Base-by-base conservation (phyloP, 2,329 filamentous ascomycete genomes). In the Aspergillus ustus region DNA sequence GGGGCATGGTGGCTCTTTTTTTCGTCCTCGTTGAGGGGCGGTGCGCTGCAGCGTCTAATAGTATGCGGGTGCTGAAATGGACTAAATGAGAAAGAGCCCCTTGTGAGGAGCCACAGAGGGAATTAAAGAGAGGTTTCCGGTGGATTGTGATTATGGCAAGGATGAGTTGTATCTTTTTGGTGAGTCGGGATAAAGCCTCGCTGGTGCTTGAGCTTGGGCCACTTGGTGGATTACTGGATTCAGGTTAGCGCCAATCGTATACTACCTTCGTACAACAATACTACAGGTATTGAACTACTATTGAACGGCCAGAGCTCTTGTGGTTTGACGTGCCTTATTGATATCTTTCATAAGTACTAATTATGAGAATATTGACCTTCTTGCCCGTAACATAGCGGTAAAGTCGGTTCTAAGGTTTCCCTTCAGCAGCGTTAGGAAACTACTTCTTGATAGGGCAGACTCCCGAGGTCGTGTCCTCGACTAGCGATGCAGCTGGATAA, bases 1-100 rank as follows among this genome's bases (percentile, higher is more conserved):
- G 68, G 60, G 72, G 52, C 70, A 72, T 74, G 20, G 28, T 37
- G 52, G 52, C 45, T 46, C 51, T 51, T 40, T 57, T 57, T 53
- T 57, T n/a, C 45, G 43, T 11, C 31, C 40, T 28, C 9, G 20
- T 4, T 22, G 15, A 13, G 44, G 19, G 22, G 52, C 5, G 9
- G n/a, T 37, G 31, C 13, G 34, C 11, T 40, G 34, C 13, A 11
- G 34, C 15, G 13, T 11, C 34, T 11, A 15, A 17, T 25, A 11
- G 8, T 40, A 40, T 13, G 11, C 34, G 34, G 34, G 34, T 40
- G 15, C 15, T 15, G 34, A 40, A 40, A 40, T 17, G 15, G 11
- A 40, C 11, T 17, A 40, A 40, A 13, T 4, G 34, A 5, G 34
- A 13, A 15, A 34, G 34, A 40, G 2, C 11, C 34, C 34, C 11